These are phyloP conservation scores for Cercospora janseana DNA, from an alignment of 2,329 filamentous ascomycete species.

Conservation along the genomic window DNA sequence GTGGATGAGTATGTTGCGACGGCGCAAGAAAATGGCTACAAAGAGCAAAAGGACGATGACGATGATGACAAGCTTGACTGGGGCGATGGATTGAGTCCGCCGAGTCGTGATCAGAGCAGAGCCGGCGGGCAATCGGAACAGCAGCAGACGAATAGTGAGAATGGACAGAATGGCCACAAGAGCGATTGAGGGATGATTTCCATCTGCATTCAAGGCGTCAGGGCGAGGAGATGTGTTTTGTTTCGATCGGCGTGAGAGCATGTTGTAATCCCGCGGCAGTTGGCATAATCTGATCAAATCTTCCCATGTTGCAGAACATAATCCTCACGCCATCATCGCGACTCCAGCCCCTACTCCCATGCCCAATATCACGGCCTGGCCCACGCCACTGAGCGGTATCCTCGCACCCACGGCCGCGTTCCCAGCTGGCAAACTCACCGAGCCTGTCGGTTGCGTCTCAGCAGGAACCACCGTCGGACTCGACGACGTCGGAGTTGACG, in stretches of 20 bases:
- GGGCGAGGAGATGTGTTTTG: no score
- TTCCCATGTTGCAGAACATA: background rate
- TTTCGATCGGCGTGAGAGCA: background rate
- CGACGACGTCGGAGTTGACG: no score
- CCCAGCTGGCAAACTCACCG: no score
- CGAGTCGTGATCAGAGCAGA: conserved; percentile 20
- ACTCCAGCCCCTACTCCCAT: conserved; percentile 13
- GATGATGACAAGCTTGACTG: conserved; percentile 28
- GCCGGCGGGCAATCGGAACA: conserved; percentile 8
- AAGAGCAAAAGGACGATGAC: conserved; percentile 29
- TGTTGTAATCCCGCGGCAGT: background rate
- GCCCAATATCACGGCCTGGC: conserved; percentile 15
- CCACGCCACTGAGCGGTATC: background rate
- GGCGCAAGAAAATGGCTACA: conserved; percentile 37
- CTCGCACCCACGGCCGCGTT: conserved; percentile 1
- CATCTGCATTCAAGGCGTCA: background rate
- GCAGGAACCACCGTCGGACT: no score
- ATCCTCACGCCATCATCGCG: background rate
- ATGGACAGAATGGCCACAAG: conserved; percentile 6
- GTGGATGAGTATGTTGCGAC: conserved; percentile 41
- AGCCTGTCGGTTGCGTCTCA: no score
- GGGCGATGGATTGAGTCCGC: conserved; percentile 23
- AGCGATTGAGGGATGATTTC: background rate
- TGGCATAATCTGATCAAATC: background rate
- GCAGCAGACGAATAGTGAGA: conserved; percentile 4